Evolutionary conservation across 768 basidiomycete genomes (phyloP).

Genomic region (Lentinula guzmanii): DNA sequence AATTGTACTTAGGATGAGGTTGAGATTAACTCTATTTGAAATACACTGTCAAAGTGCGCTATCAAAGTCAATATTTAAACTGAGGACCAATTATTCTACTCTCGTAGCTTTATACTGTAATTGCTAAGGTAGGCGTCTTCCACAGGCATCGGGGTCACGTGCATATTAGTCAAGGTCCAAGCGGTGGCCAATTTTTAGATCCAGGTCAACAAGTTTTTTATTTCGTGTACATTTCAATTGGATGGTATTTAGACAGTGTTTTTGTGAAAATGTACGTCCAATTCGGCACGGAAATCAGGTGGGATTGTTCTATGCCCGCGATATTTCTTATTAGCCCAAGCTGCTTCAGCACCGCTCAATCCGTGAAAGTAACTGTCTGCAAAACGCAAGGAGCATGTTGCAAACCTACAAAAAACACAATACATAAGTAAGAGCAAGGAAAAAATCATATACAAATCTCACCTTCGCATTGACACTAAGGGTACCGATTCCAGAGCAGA

Average conservation of each 20-base stretch:
- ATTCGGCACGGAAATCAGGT: no score
- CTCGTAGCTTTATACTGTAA: no score
- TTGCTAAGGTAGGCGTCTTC: not conserved
- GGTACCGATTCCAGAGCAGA: slow-evolving; percentile 18
- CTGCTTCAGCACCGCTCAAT: slow-evolving; percentile 14
- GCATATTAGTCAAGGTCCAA: not conserved
- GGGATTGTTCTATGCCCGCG: slow-evolving; percentile 12
- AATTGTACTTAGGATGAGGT: no score
- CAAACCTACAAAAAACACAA: slow-evolving; percentile 11
- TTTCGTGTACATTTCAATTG: no score
- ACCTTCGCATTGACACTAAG: slow-evolving; percentile 12
- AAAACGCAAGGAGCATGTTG: slow-evolving; percentile 16
- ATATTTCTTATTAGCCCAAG: slow-evolving; percentile 17
- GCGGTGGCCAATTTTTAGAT: no score
- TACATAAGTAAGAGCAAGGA: not conserved
- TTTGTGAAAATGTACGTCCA: no score
- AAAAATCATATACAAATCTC: not conserved
- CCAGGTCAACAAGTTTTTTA: no score
- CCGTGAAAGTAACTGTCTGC: slow-evolving; percentile 20
- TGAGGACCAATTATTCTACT: no score
- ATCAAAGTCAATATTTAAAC: no score
- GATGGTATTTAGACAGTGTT: no score
- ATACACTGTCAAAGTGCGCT: no score
- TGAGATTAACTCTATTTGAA: no score
- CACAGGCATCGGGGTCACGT: not conserved